phyloP scores from a whole-genome alignment of 148 eudicot species.

The Cornus florida region DNA sequence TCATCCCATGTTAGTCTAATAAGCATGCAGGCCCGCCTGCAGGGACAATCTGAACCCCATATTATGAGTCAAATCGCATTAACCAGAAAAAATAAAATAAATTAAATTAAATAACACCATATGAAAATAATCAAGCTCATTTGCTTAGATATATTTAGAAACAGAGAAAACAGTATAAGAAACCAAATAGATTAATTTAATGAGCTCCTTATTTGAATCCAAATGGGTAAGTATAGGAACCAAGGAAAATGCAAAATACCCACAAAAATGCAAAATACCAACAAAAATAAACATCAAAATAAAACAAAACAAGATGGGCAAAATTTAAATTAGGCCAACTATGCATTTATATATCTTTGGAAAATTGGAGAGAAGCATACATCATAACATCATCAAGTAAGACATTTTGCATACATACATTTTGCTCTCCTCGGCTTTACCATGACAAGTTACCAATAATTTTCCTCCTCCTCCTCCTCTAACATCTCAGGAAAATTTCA shows the following conservation, averaged over 20 bases:
- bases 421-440: conserved; percentile 9
- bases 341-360: not conserved
- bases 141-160: not conserved
- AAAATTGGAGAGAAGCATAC: conserved; percentile 10
- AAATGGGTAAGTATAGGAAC: not conserved
- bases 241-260: not conserved
- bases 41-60: not conserved
- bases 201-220: not conserved
- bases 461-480: not conserved
- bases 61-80: not conserved
- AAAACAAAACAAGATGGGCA: not conserved
- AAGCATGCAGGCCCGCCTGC: not conserved
- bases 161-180: not conserved
- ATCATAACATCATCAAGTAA: not conserved
- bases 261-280: not conserved
- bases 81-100: no score
- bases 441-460: conserved; percentile 4
- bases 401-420: conserved; percentile 1
- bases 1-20: not conserved
- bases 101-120: no score
- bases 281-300: not conserved
- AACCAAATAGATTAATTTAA: not conserved
- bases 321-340: not conserved
- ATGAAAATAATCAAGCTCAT: not conserved
- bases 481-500: not conserved